A percentile compares a stretch with the other conserved stretches of the same genome.
phyloP scores from a whole-genome alignment of 148 eudicot genomes.

The Polygonum aviculare region DNA sequence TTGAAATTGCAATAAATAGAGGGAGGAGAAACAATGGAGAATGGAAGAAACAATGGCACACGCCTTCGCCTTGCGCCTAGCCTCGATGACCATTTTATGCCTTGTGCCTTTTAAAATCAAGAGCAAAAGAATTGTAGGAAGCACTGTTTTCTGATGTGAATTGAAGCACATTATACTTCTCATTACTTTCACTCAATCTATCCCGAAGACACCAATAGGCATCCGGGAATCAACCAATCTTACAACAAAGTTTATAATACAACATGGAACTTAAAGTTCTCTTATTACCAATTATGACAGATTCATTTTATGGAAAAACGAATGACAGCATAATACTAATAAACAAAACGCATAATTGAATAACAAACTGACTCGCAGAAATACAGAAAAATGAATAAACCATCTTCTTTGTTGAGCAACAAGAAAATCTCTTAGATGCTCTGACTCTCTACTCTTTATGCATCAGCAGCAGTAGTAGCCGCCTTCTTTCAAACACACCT shows the following conservation, averaged over 20 bases:
- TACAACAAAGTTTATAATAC: not conserved
- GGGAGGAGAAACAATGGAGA: no score
- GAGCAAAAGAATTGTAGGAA: no score
- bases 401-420: not conserved
- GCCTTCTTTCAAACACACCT: conserved; percentile 5
- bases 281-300: not conserved
- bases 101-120: no score
- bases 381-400: conserved; percentile 1
- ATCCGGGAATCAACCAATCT: not conserved
- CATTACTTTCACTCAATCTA: not conserved
- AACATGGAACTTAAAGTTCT: conserved; percentile 1
- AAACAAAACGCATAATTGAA: not conserved
- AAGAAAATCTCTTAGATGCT: not conserved
- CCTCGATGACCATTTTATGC: no score
- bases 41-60: no score
- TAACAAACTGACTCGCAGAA: conserved; percentile 4
- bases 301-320: not conserved
- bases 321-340: not conserved
- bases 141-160: not conserved
- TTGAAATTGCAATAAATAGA: no score
- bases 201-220: conserved; percentile 2
- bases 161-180: not conserved
- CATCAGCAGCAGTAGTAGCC: not conserved
- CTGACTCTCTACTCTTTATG: conserved; percentile 4
- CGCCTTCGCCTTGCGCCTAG: no score